These are phyloP conservation scores for Mortierella sp. DNA, from an alignment of 371 early-diverging fungal genomes.

Conservation along the genomic window DNA sequence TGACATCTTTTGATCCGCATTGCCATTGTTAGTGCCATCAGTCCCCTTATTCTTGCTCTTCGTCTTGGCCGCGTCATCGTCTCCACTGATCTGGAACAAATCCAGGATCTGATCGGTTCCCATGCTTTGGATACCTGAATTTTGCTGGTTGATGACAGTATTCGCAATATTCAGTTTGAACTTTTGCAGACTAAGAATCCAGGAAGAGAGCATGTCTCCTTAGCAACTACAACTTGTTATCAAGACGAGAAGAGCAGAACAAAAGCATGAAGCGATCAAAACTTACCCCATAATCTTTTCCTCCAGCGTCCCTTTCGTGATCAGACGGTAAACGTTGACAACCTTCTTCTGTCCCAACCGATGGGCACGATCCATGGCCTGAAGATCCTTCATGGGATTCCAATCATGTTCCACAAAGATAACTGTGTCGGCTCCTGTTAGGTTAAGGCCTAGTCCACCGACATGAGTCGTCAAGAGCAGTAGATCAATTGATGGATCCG, in stretches of 20 bases:
- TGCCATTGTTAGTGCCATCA: conserved; percentile 10
- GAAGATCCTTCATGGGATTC: conserved; percentile 98
- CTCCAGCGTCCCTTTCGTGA: conserved; percentile 92
- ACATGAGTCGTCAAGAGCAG: conserved; percentile 97
- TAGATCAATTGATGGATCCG: conserved; percentile 95
- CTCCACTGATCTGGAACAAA: conserved; percentile 79
- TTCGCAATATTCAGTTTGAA: conserved; percentile 99
- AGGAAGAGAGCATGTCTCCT: neutral
- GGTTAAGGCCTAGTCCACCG: conserved; percentile 98
- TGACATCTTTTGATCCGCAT: conserved; percentile 59
- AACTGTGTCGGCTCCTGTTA: conserved; percentile 99
- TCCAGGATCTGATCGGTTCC: conserved; percentile 95
- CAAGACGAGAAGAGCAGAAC: neutral
- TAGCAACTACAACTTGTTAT: neutral
- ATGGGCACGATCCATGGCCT: conserved; percentile 99
- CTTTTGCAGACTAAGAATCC: conserved; percentile 83
- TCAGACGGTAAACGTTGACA: conserved; percentile 95
- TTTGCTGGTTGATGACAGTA: conserved; percentile 97
- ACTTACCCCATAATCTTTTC: conserved; percentile 93
- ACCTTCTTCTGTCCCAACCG: conserved; percentile 97
- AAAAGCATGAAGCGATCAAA: neutral
- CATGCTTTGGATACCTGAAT: conserved; percentile 92
- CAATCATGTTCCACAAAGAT: conserved; percentile 99
- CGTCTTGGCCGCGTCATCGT: conserved; percentile 53
- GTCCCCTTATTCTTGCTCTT: conserved; percentile 40